These are phyloP conservation scores for Paramecium sonneborni DNA, from an alignment of 73 alveolate genomes.

Conservation along the genomic window DNA sequence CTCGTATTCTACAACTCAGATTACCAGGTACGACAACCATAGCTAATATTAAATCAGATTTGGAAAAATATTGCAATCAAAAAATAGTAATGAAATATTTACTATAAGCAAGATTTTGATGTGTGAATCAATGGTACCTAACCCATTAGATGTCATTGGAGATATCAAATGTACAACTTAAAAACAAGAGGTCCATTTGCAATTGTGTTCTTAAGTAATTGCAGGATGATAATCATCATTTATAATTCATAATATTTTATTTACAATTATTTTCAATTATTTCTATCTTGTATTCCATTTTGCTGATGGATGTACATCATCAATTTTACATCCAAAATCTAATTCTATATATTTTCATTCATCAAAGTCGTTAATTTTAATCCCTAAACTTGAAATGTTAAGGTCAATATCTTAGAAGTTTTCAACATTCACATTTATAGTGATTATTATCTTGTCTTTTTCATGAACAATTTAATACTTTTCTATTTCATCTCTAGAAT, in stretches of 20 bases:
- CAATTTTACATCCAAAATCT: conserved; percentile 3
- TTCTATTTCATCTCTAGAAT: not conserved
- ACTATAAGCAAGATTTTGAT: not conserved
- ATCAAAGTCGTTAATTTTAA: not conserved
- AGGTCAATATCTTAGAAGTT: conserved; percentile 18
- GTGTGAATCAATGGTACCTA: conserved; percentile 30
- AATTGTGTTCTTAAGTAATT: not conserved
- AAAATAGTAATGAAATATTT: not conserved
- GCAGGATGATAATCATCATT: conserved; percentile 43
- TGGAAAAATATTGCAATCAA: not conserved
- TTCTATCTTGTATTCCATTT: conserved; percentile 12
- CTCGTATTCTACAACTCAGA: not conserved
- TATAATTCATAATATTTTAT: not conserved
- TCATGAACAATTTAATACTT: conserved; percentile 19
- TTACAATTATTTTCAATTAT: not conserved
- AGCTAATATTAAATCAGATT: not conserved
- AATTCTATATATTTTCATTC: not conserved
- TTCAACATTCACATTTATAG: not conserved
- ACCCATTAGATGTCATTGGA: conserved; percentile 3
- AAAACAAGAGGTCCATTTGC: not conserved
- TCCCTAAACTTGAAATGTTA: not conserved
- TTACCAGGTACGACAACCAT: conserved; percentile 8
- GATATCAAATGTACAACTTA: not conserved
- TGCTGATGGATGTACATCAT: not conserved
- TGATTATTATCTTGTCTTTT: not conserved